A percentile compares a stretch with the other conserved stretches of the same genome.
Evolutionary conservation across 306 rosid genomes (phyloP).

Genomic region (Ormosia semicastrata): DNA sequence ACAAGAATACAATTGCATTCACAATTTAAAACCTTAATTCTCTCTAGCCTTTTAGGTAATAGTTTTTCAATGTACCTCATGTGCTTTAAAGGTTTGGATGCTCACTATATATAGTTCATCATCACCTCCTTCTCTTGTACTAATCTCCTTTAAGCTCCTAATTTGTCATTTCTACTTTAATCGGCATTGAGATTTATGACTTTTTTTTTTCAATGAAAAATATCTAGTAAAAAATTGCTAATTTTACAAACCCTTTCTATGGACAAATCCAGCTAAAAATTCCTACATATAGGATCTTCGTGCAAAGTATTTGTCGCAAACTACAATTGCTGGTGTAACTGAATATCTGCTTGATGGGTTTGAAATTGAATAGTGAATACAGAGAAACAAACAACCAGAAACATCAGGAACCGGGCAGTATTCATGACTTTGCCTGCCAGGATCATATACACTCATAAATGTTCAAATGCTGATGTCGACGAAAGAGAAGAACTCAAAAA

Average conservation of each 20-base stretch:
- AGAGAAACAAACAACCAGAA: neutral
- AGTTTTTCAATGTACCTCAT: neutral
- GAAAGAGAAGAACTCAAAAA: neutral
- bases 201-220: neutral
- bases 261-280: too few relatives aligned
- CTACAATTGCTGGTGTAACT: neutral
- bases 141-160: neutral
- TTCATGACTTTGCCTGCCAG: neutral
- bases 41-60: neutral
- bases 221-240: too few relatives aligned
- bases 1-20: too few relatives aligned
- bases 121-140: neutral
- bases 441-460: neutral
- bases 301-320: neutral
- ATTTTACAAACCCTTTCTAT: neutral
- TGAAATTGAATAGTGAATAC: neutral
- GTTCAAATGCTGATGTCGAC: neutral
- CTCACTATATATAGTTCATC: neutral
- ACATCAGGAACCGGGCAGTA: neutral
- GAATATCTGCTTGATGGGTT: neutral
- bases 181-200: neutral
- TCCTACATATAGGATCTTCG: neutral
- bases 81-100: neutral
- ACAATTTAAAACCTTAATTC: too few relatives aligned
- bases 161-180: neutral